Base-by-base conservation (phyloP, 2,329 filamentous ascomycete species). In the Blumeriella jaapii region DNA sequence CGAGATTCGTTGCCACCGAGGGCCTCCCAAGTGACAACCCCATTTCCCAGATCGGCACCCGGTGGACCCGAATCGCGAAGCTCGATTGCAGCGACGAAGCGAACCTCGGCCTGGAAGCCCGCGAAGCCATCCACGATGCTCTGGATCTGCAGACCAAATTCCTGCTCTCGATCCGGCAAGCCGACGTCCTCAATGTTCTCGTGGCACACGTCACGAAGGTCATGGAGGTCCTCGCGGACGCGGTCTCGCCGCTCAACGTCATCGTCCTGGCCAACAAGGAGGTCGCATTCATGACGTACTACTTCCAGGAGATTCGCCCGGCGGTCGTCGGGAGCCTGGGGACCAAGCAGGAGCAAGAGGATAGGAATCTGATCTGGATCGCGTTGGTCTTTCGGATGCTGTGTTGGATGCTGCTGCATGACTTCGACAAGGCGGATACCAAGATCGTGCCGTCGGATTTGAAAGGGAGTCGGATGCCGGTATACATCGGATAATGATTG, bases 351-450 rank as follows among this genome's bases (percentile, higher is more conserved):
- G 40, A 40, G n/a, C 47, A 37, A 26, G 46, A 50, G n/a, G 10
- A 44, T 13, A 41, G 39, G 15, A 36, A 41, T n/a, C 59, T 62
- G 6, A 61, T 71, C n/a, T 73, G 69, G 69, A 68, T 66, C 44
- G 65, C 63, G 6, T 54, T 74, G 12, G 59, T 72, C 3, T 68
- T 73, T 42, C 56, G 69, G 16, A 74, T 73, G 69, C 58, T 73
- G 15, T 72, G 68, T 49, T 73, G 69, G 71, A 52, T 73, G 34
- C 59, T 68, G 54, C 53, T 74, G 41, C 69, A 74, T 46, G 67
- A 74, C 45, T 73, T 74, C 34, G 59, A 70, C 50, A 68, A 66
- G 48, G 59, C 62, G 39, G 70, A 74, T 36, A 57, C 66, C 7
- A 67, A 71, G 50, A 51, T 68, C 2, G 56, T 63, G 28, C 69